Evolutionary conservation across 1,284 basidiomycete genomes (phyloP).

Genomic region (Cryptococcus sp.): DNA sequence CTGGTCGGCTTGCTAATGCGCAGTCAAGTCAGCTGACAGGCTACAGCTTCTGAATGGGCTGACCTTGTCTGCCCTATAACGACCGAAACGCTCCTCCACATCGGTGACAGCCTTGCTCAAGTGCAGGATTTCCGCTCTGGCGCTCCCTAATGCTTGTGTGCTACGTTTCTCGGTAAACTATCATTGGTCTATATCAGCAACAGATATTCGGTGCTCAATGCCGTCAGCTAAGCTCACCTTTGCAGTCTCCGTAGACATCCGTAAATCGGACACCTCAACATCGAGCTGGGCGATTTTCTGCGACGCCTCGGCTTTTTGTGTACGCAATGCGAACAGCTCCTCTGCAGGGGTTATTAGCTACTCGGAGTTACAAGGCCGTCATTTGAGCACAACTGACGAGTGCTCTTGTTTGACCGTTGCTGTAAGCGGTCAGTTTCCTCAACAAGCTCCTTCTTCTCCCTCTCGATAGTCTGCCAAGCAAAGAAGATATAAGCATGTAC

Average conservation of each 20-base stretch:
- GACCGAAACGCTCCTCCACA: constrained; percentile 42
- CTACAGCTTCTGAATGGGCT: constrained; percentile 10
- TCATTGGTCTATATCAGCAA: constrained; percentile 3
- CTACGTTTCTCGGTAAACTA: constrained; percentile 48
- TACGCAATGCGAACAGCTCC: constrained; percentile 42
- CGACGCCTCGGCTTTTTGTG: constrained; percentile 42
- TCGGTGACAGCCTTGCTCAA: constrained; percentile 40
- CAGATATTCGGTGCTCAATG: neutral
- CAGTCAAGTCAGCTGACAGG: neutral
- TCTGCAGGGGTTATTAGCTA: constrained; percentile 30
- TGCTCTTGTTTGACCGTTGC: constrained; percentile 30
- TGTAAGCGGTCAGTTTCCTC: constrained; percentile 45
- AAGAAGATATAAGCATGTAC: constrained; percentile 6
- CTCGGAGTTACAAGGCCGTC: neutral
- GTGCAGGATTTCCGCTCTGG: constrained; percentile 40
- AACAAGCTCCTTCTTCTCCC: constrained; percentile 47
- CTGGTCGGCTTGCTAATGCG: constrained; percentile 40
- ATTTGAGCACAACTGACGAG: constrained; percentile 27
- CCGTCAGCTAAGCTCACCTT: constrained; percentile 28
- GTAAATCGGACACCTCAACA: constrained; percentile 78
- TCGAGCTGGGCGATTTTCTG: constrained; percentile 80
- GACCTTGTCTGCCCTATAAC: constrained; percentile 45
- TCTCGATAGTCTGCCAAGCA: constrained; percentile 33
- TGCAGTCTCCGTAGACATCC: constrained; percentile 61
- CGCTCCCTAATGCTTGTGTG: constrained; percentile 37